phyloP scores from a whole-genome alignment of 768 basidiomycete genomes.

The Xerocomus brunneocitrinus region DNA sequence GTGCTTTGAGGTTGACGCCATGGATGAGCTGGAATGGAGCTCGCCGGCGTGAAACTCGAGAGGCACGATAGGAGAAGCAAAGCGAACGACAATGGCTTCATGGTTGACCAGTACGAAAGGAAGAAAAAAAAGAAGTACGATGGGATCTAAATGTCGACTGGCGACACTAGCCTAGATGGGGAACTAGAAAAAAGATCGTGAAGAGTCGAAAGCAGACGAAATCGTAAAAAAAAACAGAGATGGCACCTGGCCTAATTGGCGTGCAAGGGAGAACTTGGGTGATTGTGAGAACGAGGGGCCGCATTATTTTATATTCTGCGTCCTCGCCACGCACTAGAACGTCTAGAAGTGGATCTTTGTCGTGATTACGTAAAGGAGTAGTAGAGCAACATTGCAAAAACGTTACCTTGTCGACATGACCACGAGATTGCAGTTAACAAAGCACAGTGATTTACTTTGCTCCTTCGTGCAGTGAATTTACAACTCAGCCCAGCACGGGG shows the following conservation, averaged over 20 bases:
- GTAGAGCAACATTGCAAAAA: conserved; percentile 2
- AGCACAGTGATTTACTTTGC: background rate
- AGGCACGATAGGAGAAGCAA: conserved; percentile 54
- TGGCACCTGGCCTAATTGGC: conserved; percentile 20
- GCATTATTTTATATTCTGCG: conserved; percentile 9
- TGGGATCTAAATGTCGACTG: conserved; percentile 8
- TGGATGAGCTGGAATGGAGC: conserved; percentile 18
- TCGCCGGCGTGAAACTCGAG: conserved; percentile 37
- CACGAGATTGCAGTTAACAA: conserved; percentile 5
- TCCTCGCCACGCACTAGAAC: background rate
- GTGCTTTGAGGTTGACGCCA: conserved; percentile 11
- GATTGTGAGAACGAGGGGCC: background rate
- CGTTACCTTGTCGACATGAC: conserved; percentile 22
- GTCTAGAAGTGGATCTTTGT: background rate
- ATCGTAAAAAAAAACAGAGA: conserved; percentile 8
- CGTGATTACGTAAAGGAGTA: conserved; percentile 13
- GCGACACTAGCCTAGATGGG: conserved; percentile 4
- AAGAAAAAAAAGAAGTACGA: background rate
- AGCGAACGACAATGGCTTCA: conserved; percentile 48
- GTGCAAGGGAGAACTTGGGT: background rate
- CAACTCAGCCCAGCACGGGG: background rate
- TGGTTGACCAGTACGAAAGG: conserved; percentile 24
- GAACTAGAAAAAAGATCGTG: background rate
- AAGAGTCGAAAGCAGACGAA: conserved; percentile 8
- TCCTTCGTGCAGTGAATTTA: background rate